These are phyloP conservation scores for Paraconiothyrium brasiliense DNA, from an alignment of 2,329 filamentous ascomycete species.

Conservation along the genomic window DNA sequence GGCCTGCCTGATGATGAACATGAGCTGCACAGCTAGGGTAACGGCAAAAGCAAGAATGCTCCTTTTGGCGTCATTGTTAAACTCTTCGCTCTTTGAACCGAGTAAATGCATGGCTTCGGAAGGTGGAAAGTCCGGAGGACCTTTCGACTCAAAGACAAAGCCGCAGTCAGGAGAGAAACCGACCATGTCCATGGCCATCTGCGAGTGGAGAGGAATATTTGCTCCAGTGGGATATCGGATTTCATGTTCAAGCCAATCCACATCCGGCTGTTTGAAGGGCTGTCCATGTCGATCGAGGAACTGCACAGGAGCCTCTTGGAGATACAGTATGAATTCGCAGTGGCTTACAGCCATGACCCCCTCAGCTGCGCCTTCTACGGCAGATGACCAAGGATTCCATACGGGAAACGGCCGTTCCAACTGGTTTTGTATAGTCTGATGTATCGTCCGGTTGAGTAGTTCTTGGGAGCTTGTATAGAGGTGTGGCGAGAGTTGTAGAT, in stretches of 20 bases:
- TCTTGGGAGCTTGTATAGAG: slow-evolving; percentile 59
- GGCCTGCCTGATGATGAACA: slow-evolving; percentile 68
- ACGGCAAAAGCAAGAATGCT: slow-evolving; percentile 63
- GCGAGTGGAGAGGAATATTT: slow-evolving; percentile 60
- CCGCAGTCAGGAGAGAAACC: slow-evolving; percentile 73
- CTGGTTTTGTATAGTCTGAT: slow-evolving; percentile 72
- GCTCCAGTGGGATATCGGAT: slow-evolving; percentile 68
- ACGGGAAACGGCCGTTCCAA: slow-evolving; percentile 64
- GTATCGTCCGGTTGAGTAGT: slow-evolving; percentile 78
- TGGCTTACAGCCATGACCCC: slow-evolving; percentile 73
- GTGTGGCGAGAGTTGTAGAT: slow-evolving; percentile 72
- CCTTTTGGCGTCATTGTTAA: slow-evolving; percentile 60
- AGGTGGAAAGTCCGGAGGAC: slow-evolving; percentile 63
- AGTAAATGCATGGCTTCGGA: slow-evolving; percentile 62
- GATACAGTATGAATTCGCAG: slow-evolving; percentile 89
- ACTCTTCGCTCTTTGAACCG: slow-evolving; percentile 67
- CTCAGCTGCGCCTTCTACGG: slow-evolving; percentile 64
- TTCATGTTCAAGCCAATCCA: slow-evolving; percentile 66
- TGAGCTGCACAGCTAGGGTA: slow-evolving; percentile 62
- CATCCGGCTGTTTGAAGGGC: slow-evolving; percentile 34
- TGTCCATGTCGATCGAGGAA: slow-evolving; percentile 34
- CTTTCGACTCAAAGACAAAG: slow-evolving; percentile 70
- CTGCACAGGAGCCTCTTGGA: slow-evolving; percentile 72
- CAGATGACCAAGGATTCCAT: slow-evolving; percentile 79
- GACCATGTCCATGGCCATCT: slow-evolving; percentile 67